These are phyloP conservation scores for Zasmidium cellare DNA, from an alignment of 2,329 filamentous ascomycete genomes.

Conservation along the genomic window DNA sequence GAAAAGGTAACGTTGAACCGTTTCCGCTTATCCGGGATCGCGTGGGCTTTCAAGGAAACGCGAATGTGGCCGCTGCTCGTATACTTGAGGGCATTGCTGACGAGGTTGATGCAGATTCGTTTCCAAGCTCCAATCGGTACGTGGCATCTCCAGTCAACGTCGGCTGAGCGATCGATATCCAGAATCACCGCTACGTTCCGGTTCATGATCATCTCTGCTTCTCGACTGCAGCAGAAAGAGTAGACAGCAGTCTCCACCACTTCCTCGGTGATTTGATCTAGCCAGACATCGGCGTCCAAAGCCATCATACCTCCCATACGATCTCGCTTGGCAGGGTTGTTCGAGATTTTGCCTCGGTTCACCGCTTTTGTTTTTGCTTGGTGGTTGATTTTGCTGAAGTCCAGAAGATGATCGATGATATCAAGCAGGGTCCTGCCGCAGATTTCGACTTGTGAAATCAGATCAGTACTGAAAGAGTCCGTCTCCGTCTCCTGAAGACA, in stretches of 20 bases:
- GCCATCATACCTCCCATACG: constrained; percentile 25
- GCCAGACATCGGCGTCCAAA: constrained; percentile 36
- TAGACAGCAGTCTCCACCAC: constrained; percentile 55
- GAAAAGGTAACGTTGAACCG: constrained; percentile 25
- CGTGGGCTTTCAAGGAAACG: constrained; percentile 28
- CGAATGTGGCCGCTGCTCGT: constrained; percentile 44
- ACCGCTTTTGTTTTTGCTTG: constrained; percentile 18
- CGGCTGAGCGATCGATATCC: constrained; percentile 39
- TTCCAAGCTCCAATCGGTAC: constrained; percentile 49
- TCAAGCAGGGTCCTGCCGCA: constrained; percentile 54
- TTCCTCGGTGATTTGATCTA: constrained; percentile 53
- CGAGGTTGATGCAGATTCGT: constrained; percentile 48
- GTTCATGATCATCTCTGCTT: constrained; percentile 22
- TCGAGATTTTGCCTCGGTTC: constrained; percentile 12
- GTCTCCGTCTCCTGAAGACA: constrained; percentile 47
- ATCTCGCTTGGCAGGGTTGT: constrained; percentile 12
- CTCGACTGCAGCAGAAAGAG: constrained; percentile 28
- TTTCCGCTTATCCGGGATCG: constrained; percentile 22
- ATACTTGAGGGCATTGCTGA: constrained; percentile 53
- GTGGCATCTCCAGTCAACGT: constrained; percentile 43
- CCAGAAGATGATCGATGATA: constrained; percentile 47
- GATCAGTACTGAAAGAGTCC: constrained; percentile 37
- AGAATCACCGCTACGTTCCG: constrained; percentile 48
- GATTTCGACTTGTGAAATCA: constrained; percentile 51
- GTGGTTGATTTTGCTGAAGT: constrained; percentile 49